Percentiles rank a stretch among this genome's conserved stretches.
Evolutionary conservation across 2,329 filamentous ascomycete genomes (phyloP).

Genomic region (Aplosporella prunicola): DNA sequence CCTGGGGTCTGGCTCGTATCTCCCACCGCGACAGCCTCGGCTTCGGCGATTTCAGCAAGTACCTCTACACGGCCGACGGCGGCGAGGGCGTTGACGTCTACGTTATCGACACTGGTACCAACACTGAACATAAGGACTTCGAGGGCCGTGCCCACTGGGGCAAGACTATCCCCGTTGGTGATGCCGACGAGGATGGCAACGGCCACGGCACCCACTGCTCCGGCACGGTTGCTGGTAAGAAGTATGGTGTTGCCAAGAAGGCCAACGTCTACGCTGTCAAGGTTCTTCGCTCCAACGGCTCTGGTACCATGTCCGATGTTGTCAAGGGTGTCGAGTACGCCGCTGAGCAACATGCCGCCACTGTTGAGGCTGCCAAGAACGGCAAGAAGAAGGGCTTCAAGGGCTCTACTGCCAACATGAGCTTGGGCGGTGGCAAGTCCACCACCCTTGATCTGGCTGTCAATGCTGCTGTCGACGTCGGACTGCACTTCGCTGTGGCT

Average conservation of each 20-base stretch:
- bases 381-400: slow-evolving; percentile 95
- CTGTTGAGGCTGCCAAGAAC: slow-evolving; percentile 68
- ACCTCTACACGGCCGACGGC: slow-evolving; percentile 79
- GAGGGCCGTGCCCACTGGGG: slow-evolving; percentile 94
- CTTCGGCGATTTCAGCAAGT: slow-evolving; percentile 97
- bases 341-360: slow-evolving; percentile 66
- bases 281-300: slow-evolving; percentile 94
- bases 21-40: slow-evolving; percentile 81
- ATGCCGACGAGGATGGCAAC: slow-evolving; percentile 88
- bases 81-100: slow-evolving; percentile 98
- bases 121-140: slow-evolving; percentile 89
- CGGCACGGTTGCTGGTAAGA: slow-evolving; percentile 93
- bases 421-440: slow-evolving; percentile 94
- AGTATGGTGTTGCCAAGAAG: slow-evolving; percentile 99
- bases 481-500: slow-evolving; percentile 95
- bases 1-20: slow-evolving; percentile 98
- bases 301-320: slow-evolving; percentile 96
- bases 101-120: slow-evolving; percentile 96
- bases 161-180: slow-evolving; percentile 81
- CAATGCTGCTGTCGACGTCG: slow-evolving; percentile 83
- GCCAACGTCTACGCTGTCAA: slow-evolving; percentile 95
- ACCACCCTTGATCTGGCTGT: slow-evolving; percentile 82
- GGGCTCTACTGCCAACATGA: slow-evolving; percentile 99
- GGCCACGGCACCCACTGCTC: slow-evolving; percentile 99
- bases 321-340: slow-evolving; percentile 97